Conservation (phyloP, 192 early-diverging fungal genomes). For the Podila epicladia region DNA sequence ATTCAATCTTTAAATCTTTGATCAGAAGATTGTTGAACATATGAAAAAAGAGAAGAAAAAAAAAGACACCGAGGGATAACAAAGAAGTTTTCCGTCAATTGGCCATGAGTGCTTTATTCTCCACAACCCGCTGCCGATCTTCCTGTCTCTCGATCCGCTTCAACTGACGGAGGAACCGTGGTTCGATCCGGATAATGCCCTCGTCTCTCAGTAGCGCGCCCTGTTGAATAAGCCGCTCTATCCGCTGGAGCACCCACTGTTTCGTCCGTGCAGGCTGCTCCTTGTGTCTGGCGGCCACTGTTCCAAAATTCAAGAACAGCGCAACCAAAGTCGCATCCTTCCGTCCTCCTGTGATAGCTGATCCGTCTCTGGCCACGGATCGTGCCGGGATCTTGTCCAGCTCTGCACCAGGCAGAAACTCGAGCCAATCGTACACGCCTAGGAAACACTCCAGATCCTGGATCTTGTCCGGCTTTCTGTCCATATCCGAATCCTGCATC, state of each 20-base stretch:
- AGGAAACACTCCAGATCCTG: conserved; percentile 48
- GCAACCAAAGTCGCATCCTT: conserved; percentile 27
- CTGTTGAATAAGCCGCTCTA: conserved; percentile 35
- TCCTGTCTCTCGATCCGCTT: conserved; percentile 18
- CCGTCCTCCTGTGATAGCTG: conserved; percentile 7
- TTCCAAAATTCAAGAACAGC: conserved; percentile 37
- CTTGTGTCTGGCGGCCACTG: conserved; percentile 19
- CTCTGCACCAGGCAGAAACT: conserved; percentile 43
- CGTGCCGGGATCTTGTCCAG: conserved; percentile 2
- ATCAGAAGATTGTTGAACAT: not conserved
- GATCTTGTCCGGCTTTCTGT: conserved; percentile 40
- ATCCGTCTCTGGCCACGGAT: not conserved
- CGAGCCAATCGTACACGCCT: conserved; percentile 45
- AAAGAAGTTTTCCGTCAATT: conserved; percentile 1
- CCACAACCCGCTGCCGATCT: not conserved
- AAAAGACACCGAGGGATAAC: not conserved
- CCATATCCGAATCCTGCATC: conserved; percentile 36
- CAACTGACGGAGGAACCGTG: conserved; percentile 22
- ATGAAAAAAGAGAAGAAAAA: not conserved
- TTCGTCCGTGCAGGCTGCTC: conserved; percentile 16
- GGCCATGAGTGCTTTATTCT: conserved; percentile 23
- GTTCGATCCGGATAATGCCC: conserved; percentile 26
- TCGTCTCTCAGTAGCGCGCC: conserved; percentile 16
- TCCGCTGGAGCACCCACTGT: conserved; percentile 20
- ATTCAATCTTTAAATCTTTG: not conserved